A percentile compares a stretch with the other conserved stretches of the same genome.
Evolutionary conservation across 306 rosid genomes (phyloP).

Genomic region (Prunus fruticosa): DNA sequence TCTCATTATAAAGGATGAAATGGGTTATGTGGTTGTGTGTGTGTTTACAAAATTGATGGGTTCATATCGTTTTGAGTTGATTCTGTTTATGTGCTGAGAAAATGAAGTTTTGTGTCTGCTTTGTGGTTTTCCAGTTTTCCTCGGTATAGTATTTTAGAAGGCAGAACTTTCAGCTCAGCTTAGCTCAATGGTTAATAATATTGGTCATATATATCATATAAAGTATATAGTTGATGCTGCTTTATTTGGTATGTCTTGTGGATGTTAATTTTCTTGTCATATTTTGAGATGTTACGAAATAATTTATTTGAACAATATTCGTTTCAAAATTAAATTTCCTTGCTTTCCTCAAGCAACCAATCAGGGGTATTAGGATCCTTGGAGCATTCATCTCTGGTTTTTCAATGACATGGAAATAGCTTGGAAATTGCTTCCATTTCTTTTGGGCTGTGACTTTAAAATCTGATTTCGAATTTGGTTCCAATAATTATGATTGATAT

Average conservation of each 20-base stretch:
- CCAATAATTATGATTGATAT: background rate
- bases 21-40: background rate
- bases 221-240: background rate
- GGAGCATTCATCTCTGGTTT: background rate
- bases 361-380: background rate
- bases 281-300: background rate
- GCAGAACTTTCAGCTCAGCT: background rate
- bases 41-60: background rate
- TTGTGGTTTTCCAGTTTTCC: too few relatives aligned
- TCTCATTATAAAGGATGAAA: background rate
- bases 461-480: background rate
- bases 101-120: background rate
- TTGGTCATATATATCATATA: background rate
- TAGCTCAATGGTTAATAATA: background rate
- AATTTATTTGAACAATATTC: too few relatives aligned
- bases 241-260: background rate
- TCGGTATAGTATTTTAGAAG: background rate
- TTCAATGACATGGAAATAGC: conserved; percentile 18
- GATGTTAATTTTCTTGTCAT: background rate
- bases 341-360: background rate
- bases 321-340: background rate
- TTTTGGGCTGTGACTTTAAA: background rate
- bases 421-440: conserved; percentile 20
- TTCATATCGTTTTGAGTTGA: conserved; percentile 6
- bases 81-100: conserved; percentile 17